These are phyloP conservation scores for Rutstroemia sp. DNA, from an alignment of 2,329 filamentous ascomycete genomes.

Conservation along the genomic window DNA sequence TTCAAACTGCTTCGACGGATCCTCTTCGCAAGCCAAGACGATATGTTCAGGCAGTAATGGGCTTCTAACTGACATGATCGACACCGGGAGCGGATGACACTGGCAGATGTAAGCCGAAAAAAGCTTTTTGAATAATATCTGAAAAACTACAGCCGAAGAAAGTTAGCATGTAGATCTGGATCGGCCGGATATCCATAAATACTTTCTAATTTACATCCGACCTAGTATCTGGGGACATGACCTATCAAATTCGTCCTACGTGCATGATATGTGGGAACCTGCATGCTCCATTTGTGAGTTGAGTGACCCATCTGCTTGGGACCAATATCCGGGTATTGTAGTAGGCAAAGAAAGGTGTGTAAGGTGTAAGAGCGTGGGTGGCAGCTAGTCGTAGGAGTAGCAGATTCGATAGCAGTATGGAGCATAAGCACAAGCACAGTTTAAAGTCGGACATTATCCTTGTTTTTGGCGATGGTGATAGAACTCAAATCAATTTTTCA, in stretches of 20 bases:
- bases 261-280: constrained; percentile 7
- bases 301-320: constrained; percentile 9
- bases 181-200: not conserved
- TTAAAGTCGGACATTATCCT: not conserved
- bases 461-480: not conserved
- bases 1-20: constrained; percentile 4
- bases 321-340: constrained; percentile 1
- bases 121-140: not conserved
- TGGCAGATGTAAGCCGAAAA: constrained; percentile 3
- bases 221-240: not conserved
- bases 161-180: no score
- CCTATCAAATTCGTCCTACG: constrained; percentile 4
- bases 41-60: constrained; percentile 4
- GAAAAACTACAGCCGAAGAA: no score
- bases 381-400: not conserved
- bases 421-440: not conserved
- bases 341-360: no score
- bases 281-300: constrained; percentile 1
- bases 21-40: constrained; percentile 4
- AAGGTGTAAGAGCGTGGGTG: no score
- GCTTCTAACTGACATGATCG: constrained; percentile 7
- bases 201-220: constrained; percentile 2
- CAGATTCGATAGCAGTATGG: not conserved
- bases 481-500: not conserved
- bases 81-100: constrained; percentile 7